Evolutionary conservation across 2,329 filamentous ascomycete genomes (phyloP).

Genomic region (Fusarium tupiense): DNA sequence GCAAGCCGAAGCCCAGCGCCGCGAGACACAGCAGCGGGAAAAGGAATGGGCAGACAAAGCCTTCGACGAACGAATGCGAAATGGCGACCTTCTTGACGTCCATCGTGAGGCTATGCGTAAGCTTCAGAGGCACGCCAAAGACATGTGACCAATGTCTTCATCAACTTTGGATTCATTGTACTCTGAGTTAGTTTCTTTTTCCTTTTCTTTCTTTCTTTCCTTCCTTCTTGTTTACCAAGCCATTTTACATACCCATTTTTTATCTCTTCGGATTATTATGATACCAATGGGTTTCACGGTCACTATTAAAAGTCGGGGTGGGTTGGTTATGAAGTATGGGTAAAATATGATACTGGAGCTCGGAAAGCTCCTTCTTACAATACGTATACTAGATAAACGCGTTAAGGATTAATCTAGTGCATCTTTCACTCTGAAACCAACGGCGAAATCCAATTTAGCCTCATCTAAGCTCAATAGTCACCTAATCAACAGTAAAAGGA

Average conservation of each 20-base stretch:
- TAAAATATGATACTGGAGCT: conserved; percentile 26
- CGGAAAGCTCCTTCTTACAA: conserved; percentile 16
- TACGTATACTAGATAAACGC: conserved; percentile 23
- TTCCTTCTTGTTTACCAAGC: neutral
- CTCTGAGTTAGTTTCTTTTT: conserved; percentile 5
- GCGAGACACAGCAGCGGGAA: conserved; percentile 66
- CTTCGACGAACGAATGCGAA: conserved; percentile 80
- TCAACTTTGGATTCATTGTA: neutral
- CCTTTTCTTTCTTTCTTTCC: conserved; percentile 15
- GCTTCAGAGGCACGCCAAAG: conserved; percentile 70
- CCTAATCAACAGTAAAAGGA: neutral
- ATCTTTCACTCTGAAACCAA: conserved; percentile 21
- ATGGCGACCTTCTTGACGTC: conserved; percentile 76
- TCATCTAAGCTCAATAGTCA: conserved; percentile 1
- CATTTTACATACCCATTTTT: conserved; percentile 29
- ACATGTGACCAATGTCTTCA: conserved; percentile 26
- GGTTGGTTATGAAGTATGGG: conserved; percentile 15
- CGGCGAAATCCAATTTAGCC: conserved; percentile 6
- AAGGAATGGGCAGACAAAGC: conserved; percentile 68
- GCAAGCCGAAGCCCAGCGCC: conserved; percentile 68
- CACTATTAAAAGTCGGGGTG: conserved; percentile 21
- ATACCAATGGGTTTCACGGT: conserved; percentile 42
- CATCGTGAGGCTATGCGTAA: conserved; percentile 83
- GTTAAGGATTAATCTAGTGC: conserved; percentile 1
- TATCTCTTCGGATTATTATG: conserved; percentile 31